Base-by-base conservation (phyloP, 208 protist genomes). In the Trypanosoma brucei region DNA sequence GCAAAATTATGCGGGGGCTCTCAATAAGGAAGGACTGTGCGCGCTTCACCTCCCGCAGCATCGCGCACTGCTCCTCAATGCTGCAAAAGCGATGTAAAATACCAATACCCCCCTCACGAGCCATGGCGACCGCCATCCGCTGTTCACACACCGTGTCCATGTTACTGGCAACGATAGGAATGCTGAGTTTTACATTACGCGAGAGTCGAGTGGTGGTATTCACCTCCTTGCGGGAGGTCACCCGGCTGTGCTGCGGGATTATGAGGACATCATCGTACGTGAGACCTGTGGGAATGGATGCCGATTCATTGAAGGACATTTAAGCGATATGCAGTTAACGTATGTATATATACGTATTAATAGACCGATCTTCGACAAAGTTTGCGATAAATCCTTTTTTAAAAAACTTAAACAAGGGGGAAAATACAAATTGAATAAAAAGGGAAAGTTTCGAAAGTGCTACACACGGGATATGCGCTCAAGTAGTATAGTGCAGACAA, bases 141-240 rank as follows among this genome's bases (percentile, higher is more conserved):
- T 91, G 81, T 62, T 95, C 89, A 68, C 86, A 93, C 14, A 95
- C 90, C 31, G 90, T 96, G 72, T 96, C 91, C 91, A 96, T 96
- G 77, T 96, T 96, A 58, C 81, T 90, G n/a, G 87, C 87, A 34
- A 96, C 86, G 55, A 96, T 86, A 35, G 91, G 91, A 8, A 94
- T 86, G 48, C 83, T 57, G 3, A 96, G 72, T 13, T 65, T 75
- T 55, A 94, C 83, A 67, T 91, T 76, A 57, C 80, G 81, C 22
- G 81, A 86, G 37, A 96, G 78, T 34, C 75, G 69, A 4, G 91
- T 92, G 14, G 34, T 62, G 3, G 84, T 91, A 57, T 48, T 78
- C 9, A 94, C 86, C 11, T 72, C 49, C 64, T 83, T 83, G 61
- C 91, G 82, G 31, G 81, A 91, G 54, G 75, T 78, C 42, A 96